Evolutionary conservation across 352 stramenopile species (phyloP), one percentile per base, ranked within the genome.

Genomic region (Globisporangium radiosum): DNA sequence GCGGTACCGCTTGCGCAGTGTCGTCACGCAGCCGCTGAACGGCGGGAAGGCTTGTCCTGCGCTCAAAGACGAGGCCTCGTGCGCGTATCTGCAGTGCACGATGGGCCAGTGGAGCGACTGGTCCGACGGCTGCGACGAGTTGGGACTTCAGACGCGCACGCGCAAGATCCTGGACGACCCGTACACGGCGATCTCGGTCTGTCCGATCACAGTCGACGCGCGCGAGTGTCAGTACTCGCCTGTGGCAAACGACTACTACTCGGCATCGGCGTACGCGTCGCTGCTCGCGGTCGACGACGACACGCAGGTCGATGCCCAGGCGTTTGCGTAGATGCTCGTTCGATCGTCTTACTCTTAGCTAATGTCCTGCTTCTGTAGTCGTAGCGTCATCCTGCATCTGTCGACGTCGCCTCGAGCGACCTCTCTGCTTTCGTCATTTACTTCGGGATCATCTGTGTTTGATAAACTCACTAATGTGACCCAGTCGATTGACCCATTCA

Each of bases 181-280:
- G 15, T 76, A 73, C 57, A 72, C 63, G 2, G 54, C 25, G 13
- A 66, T 72, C 50, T 68, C 43, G 3, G 47, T 64, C 14, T 76
- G 69, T 36, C 59, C 69, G 5, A n/a, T 55, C 3, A 74, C 66
- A 3, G 33, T 57, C n/a, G 69, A 76, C 14, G 62, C 63, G 5
- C 59, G 58, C 49, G 47, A 64, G 39, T 76, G 69, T 36, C 15
- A 47, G 38, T 88, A 84, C 64, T 81, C 64, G 39, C 49, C 59
- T 9, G 8, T 42, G 1, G 65, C 47, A 4, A 73, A 70, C 64
- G 67, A 80, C 57, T 75, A 72, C 59, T 57, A 49, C 14, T 10
- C 59, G 19, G 33, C 58, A 14, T 56, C 19, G 3, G 50, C 52
- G 14, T 64, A 59, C 36, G 45, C 39, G 10, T 8, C 66, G 14